Base-by-base conservation (phyloP, 225 moss, liverwort and hornwort genomes). In the Ulota crispa region DNA sequence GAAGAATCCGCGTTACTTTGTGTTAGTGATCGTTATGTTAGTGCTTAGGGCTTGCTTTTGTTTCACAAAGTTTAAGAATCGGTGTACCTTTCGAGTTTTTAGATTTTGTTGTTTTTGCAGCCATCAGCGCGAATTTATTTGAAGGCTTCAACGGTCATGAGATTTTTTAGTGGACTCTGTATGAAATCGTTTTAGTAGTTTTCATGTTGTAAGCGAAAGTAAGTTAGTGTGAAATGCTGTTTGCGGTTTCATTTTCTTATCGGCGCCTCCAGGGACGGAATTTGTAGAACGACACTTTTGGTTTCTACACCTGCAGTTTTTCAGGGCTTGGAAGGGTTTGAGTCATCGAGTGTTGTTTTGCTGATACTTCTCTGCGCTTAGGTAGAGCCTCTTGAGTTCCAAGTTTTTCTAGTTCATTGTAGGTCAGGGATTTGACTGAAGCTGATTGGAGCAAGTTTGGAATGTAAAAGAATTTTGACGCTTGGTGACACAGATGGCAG, bases 271-370 rank as follows among this genome's bases (percentile, higher is more conserved):
- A 43, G 41, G 24, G 16, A 21, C 20, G 37, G 78, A 59, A 14
- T 47, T 42, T 65, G 32, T 60, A 16, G 37, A 31, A 10, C 8
- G 13, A 56, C 61, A 67, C 34, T 11, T 64, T 64, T 70, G 26
- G 26, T 31, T 82, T 78, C 16, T 50, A 57, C 10, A 55, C 42
- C 77, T 52, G 64, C 81, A 57, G 64, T 56, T 37, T 87, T 81
- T 47, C 47, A 69, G 83, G 87, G 72, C 73, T 81, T 81, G 72
- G 72, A 68, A 87, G 84, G 84, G 74, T 75, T 81, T 87, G 72
- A 15, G 24, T 72, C 7, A 59, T 75, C 0, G 55, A 70, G 4
- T 45, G 53, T 64, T 64, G 7, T 16, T 59, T 72, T 85, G 50
- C 39, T 72, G 72, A 39, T 50, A 4, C 18, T 67, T 54, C 52